These are phyloP conservation scores for Fraxinus latifolia DNA, from an alignment of 305 asterid species.

Conservation along the genomic window DNA sequence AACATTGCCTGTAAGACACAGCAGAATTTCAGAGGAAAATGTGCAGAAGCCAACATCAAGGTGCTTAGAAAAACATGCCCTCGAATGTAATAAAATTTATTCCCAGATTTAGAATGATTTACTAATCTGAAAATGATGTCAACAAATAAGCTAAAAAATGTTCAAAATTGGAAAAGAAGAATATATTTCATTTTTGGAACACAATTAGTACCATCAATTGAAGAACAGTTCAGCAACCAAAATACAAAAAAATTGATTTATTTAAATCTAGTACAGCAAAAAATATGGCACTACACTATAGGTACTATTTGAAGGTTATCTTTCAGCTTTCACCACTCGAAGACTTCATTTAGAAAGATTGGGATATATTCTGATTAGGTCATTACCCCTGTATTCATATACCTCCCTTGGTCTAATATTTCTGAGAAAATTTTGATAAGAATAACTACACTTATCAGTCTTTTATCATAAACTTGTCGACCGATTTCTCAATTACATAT, in stretches of 20 bases:
- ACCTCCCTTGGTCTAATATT: background rate
- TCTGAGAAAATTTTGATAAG: background rate
- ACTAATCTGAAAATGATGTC: background rate
- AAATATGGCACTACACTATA: no score
- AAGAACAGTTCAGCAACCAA: background rate
- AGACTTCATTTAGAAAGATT: no score
- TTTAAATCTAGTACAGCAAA: background rate
- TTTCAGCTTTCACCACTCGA: no score
- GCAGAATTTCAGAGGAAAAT: background rate
- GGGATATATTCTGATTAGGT: no score
- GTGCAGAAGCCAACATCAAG: background rate
- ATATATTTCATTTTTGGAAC: background rate
- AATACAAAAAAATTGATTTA: background rate
- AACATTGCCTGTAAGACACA: conserved; percentile 55
- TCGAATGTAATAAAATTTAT: background rate
- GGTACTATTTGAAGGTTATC: no score
- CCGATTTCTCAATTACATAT: background rate
- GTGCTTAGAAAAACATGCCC: background rate
- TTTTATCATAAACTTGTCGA: background rate
- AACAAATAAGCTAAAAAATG: background rate
- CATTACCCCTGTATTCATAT: background rate
- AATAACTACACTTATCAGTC: background rate
- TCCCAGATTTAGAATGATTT: background rate
- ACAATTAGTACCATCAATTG: background rate
- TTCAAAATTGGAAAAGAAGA: background rate